phyloP scores from a whole-genome alignment of 768 basidiomycete genomes.

The Tulasnella sp. region DNA sequence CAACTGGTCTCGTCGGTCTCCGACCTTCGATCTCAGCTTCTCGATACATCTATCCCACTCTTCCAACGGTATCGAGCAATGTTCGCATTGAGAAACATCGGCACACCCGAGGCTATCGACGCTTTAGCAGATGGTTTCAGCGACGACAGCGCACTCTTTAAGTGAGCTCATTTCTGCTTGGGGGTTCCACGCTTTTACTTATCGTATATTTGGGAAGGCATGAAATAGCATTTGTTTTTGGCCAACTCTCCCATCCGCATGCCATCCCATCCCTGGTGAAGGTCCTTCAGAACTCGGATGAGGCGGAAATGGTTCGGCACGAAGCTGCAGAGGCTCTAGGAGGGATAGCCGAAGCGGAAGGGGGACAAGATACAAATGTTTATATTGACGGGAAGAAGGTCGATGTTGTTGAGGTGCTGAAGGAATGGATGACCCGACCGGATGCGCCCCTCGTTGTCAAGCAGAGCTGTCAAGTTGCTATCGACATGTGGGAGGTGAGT shows the following conservation, averaged over 20 bases:
- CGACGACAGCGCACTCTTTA: slow-evolving; percentile 91
- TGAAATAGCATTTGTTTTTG: slow-evolving; percentile 98
- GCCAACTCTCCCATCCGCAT: slow-evolving; percentile 87
- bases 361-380: slow-evolving; percentile 38
- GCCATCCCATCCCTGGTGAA: slow-evolving; percentile 82
- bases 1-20: slow-evolving; percentile 51
- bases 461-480: slow-evolving; percentile 94
- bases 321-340: slow-evolving; percentile 98
- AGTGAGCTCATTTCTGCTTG: slow-evolving; percentile 55
- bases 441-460: slow-evolving; percentile 88
- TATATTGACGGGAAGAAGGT: slow-evolving; percentile 54
- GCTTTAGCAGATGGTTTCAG: slow-evolving; percentile 89
- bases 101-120: slow-evolving; percentile 79
- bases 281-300: slow-evolving; percentile 69
- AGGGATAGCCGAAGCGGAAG: slow-evolving; percentile 67
- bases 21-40: slow-evolving; percentile 61
- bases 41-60: slow-evolving; percentile 68
- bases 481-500: slow-evolving; percentile 95
- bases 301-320: slow-evolving; percentile 97
- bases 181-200: neutral
- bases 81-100: slow-evolving; percentile 97
- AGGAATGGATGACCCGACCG: slow-evolving; percentile 77
- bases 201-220: slow-evolving; percentile 58
- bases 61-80: slow-evolving; percentile 97
- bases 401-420: slow-evolving; percentile 83